A percentile compares a stretch with the other conserved stretches of the same genome.
phyloP scores from a whole-genome alignment of 2,329 filamentous ascomycete genomes.

The Pezicula neosporulosa region DNA sequence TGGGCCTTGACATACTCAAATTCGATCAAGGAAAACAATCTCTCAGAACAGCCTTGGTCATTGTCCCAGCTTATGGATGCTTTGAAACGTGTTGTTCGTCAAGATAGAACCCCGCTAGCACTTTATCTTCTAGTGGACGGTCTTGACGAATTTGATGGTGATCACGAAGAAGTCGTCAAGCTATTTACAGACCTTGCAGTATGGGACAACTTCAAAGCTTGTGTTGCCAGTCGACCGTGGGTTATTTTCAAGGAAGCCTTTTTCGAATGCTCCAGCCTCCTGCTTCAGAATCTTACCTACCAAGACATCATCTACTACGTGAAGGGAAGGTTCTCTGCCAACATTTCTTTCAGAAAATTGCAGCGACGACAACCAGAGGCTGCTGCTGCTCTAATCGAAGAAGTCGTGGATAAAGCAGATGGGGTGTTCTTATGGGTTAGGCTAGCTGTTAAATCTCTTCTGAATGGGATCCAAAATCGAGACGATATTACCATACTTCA shows the following conservation, averaged over 20 bases:
- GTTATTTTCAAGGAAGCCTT: constrained; percentile 18
- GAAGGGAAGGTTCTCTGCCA: constrained; percentile 8
- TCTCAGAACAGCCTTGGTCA: not conserved
- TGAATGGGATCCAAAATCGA: constrained; percentile 6
- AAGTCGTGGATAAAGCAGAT: constrained; percentile 7
- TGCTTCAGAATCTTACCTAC: constrained; percentile 17
- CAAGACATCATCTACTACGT: constrained; percentile 18
- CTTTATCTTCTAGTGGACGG: not conserved
- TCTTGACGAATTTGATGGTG: constrained; percentile 10
- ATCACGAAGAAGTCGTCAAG: constrained; percentile 8
- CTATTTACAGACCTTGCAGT: constrained; percentile 2
- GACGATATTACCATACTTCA: constrained; percentile 8
- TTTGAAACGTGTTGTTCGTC: not conserved
- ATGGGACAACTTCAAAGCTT: constrained; percentile 12
- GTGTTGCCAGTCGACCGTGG: constrained; percentile 19
- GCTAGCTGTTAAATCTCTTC: constrained; percentile 10
- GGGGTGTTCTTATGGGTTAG: constrained; percentile 20
- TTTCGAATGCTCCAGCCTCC: constrained; percentile 6
- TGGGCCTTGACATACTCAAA: no score
- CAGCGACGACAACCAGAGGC: not conserved
- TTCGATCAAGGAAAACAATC: not conserved
- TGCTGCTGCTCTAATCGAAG: not conserved
- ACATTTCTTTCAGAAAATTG: constrained; percentile 6
- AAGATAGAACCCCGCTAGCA: not conserved
- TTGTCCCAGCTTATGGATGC: not conserved